These are phyloP conservation scores for Wallacemonas sp. DNA, from an alignment of 208 protist species.

Conservation along the genomic window DNA sequence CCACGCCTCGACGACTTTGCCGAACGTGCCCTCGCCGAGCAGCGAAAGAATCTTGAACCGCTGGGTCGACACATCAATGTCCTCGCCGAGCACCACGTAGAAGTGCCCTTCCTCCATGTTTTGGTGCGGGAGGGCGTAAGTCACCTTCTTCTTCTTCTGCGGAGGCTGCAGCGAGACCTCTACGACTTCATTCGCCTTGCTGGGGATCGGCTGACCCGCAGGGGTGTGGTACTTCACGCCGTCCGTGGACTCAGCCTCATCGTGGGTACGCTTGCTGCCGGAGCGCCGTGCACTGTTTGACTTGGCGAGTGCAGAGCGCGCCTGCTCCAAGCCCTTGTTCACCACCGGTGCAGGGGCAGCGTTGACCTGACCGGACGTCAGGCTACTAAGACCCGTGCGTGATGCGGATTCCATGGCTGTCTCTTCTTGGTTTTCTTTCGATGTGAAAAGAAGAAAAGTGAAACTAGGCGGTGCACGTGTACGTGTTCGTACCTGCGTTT, in stretches of 20 bases:
- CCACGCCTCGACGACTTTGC: constrained; percentile 88
- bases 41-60: constrained; percentile 90
- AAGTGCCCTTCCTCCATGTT: constrained; percentile 90
- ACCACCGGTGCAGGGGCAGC: neutral
- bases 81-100: constrained; percentile 87
- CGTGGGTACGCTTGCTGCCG: constrained; percentile 77
- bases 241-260: constrained; percentile 58
- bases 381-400: neutral
- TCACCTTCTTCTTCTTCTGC: constrained; percentile 82
- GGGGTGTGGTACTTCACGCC: constrained; percentile 13
- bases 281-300: constrained; percentile 38
- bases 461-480: neutral
- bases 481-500: neutral
- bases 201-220: constrained; percentile 9
- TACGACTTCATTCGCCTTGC: constrained; percentile 34
- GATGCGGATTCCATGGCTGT: too few species aligned
- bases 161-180: constrained; percentile 33
- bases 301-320: constrained; percentile 5
- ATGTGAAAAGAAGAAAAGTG: constrained; percentile 13
- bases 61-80: constrained; percentile 83
- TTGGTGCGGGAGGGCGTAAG: constrained; percentile 78
- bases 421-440: constrained; percentile 11
- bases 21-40: constrained; percentile 88
- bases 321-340: constrained; percentile 10
- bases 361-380: constrained; percentile 6